These are phyloP conservation scores for Scutellaria baicalensis DNA, from an alignment of 257 asterid genomes.

Conservation along the genomic window DNA sequence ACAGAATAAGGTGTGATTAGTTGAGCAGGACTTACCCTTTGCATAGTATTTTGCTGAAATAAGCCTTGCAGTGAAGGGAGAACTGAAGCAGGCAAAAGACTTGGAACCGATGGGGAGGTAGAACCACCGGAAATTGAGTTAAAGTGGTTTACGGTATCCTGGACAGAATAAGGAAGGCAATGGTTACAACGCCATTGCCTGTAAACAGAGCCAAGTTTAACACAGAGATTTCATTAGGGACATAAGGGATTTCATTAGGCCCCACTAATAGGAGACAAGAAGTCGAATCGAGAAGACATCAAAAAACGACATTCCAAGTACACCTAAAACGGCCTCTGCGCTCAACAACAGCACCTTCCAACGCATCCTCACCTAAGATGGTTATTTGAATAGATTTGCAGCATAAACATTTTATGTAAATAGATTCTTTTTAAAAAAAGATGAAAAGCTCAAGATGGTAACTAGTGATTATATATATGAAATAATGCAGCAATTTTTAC, in stretches of 20 bases:
- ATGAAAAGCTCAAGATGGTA: not conserved
- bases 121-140: slow-evolving; percentile 44
- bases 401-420: not conserved
- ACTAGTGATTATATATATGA: not conserved
- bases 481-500: not conserved
- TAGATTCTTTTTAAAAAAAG: not conserved
- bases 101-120: slow-evolving; percentile 32
- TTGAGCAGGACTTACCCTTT: slow-evolving; percentile 51
- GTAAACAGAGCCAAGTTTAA: slow-evolving; percentile 19
- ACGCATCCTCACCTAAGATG: slow-evolving; percentile 63
- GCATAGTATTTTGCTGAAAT: slow-evolving; percentile 72
- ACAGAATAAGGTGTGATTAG: slow-evolving; percentile 2
- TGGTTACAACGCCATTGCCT: slow-evolving; percentile 34
- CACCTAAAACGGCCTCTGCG: slow-evolving; percentile 76
- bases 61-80: slow-evolving; percentile 73
- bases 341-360: slow-evolving; percentile 78
- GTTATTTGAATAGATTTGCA: slow-evolving; percentile 1
- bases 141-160: slow-evolving; percentile 47
- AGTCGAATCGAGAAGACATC: too few relatives aligned
- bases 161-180: slow-evolving; percentile 22
- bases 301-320: too few relatives aligned
- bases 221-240: too few relatives aligned
- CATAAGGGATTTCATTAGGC: too few relatives aligned
- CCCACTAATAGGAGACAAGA: too few relatives aligned
- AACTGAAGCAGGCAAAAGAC: slow-evolving; percentile 47